Percentiles rank a stretch among this genome's conserved stretches.
phyloP scores from a whole-genome alignment of 768 basidiomycete genomes.

The Mycena rosella region DNA sequence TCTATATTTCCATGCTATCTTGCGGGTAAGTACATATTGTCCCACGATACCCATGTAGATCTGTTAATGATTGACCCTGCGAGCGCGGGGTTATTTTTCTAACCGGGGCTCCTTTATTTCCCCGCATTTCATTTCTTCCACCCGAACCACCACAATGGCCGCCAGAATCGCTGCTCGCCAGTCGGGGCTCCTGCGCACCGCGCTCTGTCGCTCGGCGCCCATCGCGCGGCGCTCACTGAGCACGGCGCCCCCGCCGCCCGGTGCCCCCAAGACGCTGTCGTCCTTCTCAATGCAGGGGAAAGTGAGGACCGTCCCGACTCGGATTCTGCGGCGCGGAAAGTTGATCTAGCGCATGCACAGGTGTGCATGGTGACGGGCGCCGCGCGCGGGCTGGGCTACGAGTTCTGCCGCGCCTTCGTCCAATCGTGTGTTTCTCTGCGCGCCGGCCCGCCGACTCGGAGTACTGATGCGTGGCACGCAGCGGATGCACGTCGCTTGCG shows the following conservation, averaged over 20 bases:
- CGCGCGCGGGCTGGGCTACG: conserved; percentile 90
- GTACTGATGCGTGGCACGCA: conserved; percentile 47
- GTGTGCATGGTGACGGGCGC: conserved; percentile 95
- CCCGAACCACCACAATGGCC: conserved; percentile 17
- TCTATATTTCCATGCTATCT: too few relatives aligned
- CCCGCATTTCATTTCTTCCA: conserved; percentile 6
- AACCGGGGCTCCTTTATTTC: conserved; percentile 1
- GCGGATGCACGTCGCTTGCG: conserved; percentile 85
- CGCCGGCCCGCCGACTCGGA: conserved; percentile 1
- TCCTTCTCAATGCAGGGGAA: conserved; percentile 86
- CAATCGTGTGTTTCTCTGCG: conserved; percentile 73
- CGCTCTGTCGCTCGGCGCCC: conserved; percentile 45
- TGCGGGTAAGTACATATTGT: too few relatives aligned
- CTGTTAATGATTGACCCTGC: too few relatives aligned
- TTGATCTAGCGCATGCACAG: conserved; percentile 51
- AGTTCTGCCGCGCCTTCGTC: conserved; percentile 92
- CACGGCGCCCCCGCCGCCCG: conserved; percentile 30
- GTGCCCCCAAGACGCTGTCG: conserved; percentile 67
- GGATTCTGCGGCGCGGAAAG: not conserved
- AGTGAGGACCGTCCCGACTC: conserved; percentile 52
- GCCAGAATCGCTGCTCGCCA: conserved; percentile 29
- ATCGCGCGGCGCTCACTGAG: conserved; percentile 34
- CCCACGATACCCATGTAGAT: too few relatives aligned
- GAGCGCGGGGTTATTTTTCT: not conserved
- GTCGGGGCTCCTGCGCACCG: conserved; percentile 15